A percentile compares a stretch with the other conserved stretches of the same genome.
phyloP scores from a whole-genome alignment of 768 basidiomycete genomes.

The Tulasnella sp. region DNA sequence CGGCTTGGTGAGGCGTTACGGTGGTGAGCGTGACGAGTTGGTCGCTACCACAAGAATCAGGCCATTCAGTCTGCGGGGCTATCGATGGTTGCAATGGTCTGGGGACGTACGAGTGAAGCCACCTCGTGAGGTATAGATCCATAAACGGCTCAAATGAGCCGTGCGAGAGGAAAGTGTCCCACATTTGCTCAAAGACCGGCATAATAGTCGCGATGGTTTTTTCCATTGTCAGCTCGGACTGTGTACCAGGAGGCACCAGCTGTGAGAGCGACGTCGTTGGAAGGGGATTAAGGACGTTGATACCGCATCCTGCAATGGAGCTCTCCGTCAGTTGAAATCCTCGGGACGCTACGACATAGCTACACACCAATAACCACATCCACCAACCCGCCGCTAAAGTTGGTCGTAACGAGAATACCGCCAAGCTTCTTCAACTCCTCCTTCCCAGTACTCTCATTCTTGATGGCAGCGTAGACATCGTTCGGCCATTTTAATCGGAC shows the following conservation, averaged over 20 bases:
- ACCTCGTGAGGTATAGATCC: slow-evolving; percentile 65
- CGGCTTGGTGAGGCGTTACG: slow-evolving; percentile 54
- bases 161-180: slow-evolving; percentile 58
- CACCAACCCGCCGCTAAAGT: slow-evolving; percentile 55
- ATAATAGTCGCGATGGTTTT: slow-evolving; percentile 66
- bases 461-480: slow-evolving; percentile 59
- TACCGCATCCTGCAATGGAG: slow-evolving; percentile 60
- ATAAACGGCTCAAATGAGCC: slow-evolving; percentile 75
- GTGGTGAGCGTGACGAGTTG: slow-evolving; percentile 79
- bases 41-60: slow-evolving; percentile 41
- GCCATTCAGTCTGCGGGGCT: slow-evolving; percentile 21
- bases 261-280: slow-evolving; percentile 79
- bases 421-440: slow-evolving; percentile 70
- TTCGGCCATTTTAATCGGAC: slow-evolving; percentile 95
- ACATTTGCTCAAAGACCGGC: slow-evolving; percentile 67
- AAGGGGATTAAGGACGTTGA: slow-evolving; percentile 75
- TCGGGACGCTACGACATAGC: not conserved
- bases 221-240: slow-evolving; percentile 55
- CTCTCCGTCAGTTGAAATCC: not conserved
- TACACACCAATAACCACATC: slow-evolving; percentile 73
- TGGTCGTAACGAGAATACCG: slow-evolving; percentile 85
- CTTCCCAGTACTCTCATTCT: slow-evolving; percentile 25
- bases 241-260: slow-evolving; percentile 40
- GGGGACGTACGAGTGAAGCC: slow-evolving; percentile 82
- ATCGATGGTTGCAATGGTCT: slow-evolving; percentile 9